Conservation (phyloP, 2,329 filamentous ascomycete species). For the Fusarium equiseti region DNA sequence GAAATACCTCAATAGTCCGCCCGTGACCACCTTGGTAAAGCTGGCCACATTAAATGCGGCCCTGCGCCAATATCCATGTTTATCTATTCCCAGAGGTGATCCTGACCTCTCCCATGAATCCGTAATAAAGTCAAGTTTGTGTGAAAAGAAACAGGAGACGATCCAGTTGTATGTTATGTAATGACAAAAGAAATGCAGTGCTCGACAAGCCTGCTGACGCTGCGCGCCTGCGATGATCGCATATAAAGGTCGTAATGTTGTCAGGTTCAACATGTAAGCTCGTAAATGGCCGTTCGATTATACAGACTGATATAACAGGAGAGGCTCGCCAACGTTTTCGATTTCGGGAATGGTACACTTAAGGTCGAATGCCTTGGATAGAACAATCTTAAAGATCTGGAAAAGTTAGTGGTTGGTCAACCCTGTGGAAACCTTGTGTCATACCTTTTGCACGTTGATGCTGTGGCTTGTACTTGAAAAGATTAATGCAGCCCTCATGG, state of each 20-base stretch:
- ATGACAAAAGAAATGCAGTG: slow-evolving; percentile 44
- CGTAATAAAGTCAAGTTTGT: slow-evolving; percentile 38
- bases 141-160: slow-evolving; percentile 36
- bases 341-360: slow-evolving; percentile 99
- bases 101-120: slow-evolving; percentile 42
- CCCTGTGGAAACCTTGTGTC: accelerated
- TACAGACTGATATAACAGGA: slow-evolving; percentile 85
- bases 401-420: slow-evolving; percentile 5
- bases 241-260: slow-evolving; percentile 37
- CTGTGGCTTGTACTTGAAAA: slow-evolving; percentile 99
- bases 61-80: slow-evolving; percentile 38
- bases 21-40: slow-evolving; percentile 32
- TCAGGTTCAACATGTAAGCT: slow-evolving; percentile 42
- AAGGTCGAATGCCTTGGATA: slow-evolving; percentile 97
- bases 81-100: slow-evolving; percentile 41
- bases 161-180: slow-evolving; percentile 41
- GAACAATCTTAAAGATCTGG: slow-evolving; percentile 99
- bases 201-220: slow-evolving; percentile 10
- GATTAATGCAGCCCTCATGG: slow-evolving; percentile 97
- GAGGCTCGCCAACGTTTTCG: slow-evolving; percentile 95
- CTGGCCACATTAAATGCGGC: slow-evolving; percentile 34
- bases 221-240: slow-evolving; percentile 25
- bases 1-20: slow-evolving; percentile 35
- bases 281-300: slow-evolving; percentile 44
- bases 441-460: slow-evolving; percentile 97